A percentile compares a stretch with the other conserved stretches of the same genome.
phyloP scores from a whole-genome alignment of 352 stramenopile species.

The Globisporangium sylvaticum region DNA sequence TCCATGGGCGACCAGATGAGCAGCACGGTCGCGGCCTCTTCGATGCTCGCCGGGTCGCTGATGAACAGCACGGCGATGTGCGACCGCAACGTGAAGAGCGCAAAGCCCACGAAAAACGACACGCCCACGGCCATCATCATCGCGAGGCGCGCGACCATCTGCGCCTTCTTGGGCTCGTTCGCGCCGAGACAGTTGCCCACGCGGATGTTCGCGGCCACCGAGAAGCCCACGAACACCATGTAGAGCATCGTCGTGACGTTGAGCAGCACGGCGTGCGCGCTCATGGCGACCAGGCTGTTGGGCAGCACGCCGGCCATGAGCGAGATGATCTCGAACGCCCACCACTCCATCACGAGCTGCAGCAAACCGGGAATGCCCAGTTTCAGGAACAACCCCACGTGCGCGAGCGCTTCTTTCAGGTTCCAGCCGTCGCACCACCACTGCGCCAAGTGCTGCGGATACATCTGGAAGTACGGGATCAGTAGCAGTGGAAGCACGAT shows the following conservation, averaged over 20 bases:
- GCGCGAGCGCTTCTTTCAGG: slow-evolving; percentile 22
- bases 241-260: slow-evolving; percentile 62
- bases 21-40: slow-evolving; percentile 23
- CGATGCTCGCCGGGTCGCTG: slow-evolving; percentile 25
- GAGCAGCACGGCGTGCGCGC: slow-evolving; percentile 55
- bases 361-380: slow-evolving; percentile 48
- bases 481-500: slow-evolving; percentile 44
- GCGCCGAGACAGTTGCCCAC: slow-evolving; percentile 28
- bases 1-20: slow-evolving; percentile 30
- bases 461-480: slow-evolving; percentile 49
- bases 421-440: slow-evolving; percentile 49
- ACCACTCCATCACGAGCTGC: slow-evolving; percentile 69
- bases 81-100: slow-evolving; percentile 5
- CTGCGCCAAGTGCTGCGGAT: slow-evolving; percentile 26
- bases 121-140: slow-evolving; percentile 7
- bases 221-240: slow-evolving; percentile 59
- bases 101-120: not conserved
- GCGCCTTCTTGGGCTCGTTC: slow-evolving; percentile 17
- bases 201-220: slow-evolving; percentile 51
- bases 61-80: slow-evolving; percentile 21
- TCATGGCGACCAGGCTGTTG: slow-evolving; percentile 45
- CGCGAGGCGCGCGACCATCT: slow-evolving; percentile 12
- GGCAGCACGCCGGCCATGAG: slow-evolving; percentile 47
- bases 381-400: slow-evolving; percentile 40
- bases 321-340: slow-evolving; percentile 62